A percentile compares a stretch with the other conserved stretches of the same genome.
phyloP scores from a whole-genome alignment of 1,284 basidiomycete genomes.

The Leucocoprinus gongylophorus region DNA sequence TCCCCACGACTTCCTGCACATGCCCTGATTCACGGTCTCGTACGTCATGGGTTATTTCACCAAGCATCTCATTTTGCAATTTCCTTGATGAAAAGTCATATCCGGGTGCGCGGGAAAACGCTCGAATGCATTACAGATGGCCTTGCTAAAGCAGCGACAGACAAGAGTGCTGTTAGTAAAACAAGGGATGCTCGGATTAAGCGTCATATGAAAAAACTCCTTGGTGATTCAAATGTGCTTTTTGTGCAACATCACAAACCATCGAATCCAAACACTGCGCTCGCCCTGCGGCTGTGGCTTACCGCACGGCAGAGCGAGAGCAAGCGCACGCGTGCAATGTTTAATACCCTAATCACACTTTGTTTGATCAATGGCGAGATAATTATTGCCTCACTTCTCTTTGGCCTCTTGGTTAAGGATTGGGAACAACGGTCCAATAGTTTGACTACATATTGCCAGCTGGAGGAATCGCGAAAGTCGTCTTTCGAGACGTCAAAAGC shows the following conservation, averaged over 20 bases:
- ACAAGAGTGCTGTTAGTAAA: conserved; percentile 8
- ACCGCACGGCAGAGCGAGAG: conserved; percentile 49
- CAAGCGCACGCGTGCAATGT: conserved; percentile 50
- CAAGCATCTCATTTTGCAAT: conserved; percentile 45
- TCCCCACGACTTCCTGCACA: conserved; percentile 56
- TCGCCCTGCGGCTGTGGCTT: conserved; percentile 47
- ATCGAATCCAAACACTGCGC: conserved; percentile 31
- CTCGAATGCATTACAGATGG: conserved; percentile 39
- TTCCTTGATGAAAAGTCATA: conserved; percentile 45
- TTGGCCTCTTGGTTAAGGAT: conserved; percentile 58
- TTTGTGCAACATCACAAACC: conserved; percentile 25
- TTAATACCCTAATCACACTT: conserved; percentile 50
- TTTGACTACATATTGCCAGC: not conserved
- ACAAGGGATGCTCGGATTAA: conserved; percentile 9
- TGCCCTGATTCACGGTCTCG: conserved; percentile 52
- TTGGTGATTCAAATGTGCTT: conserved; percentile 21
- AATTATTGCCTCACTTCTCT: conserved; percentile 60
- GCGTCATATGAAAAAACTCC: conserved; percentile 19
- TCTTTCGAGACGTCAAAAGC: not conserved
- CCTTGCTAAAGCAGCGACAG: conserved; percentile 21
- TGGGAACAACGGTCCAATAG: conserved; percentile 35
- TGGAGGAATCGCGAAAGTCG: not conserved
- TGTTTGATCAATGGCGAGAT: conserved; percentile 72
- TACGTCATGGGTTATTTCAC: conserved; percentile 42
- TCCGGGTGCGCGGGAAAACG: conserved; percentile 41